These are phyloP conservation scores for Ogataea neopini DNA, from an alignment of 805 yeast species.

Conservation along the genomic window DNA sequence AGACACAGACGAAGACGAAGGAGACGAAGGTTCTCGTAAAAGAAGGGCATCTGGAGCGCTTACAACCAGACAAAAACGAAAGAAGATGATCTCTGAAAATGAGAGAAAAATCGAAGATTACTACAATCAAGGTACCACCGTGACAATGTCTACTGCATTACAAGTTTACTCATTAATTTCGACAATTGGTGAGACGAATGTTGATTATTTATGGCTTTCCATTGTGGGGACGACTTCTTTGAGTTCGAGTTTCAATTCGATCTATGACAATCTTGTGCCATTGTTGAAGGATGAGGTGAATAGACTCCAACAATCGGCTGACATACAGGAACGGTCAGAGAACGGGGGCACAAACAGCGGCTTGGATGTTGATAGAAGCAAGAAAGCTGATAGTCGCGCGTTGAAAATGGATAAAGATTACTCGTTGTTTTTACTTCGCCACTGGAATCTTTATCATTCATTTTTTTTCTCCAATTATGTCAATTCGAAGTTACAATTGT, in stretches of 20 bases:
- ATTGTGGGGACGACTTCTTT: conserved; percentile 86
- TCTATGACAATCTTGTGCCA: conserved; percentile 72
- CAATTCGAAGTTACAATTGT: conserved; percentile 79
- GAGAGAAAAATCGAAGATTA: conserved; percentile 69
- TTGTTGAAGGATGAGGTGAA: conserved; percentile 79
- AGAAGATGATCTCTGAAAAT: conserved; percentile 41
- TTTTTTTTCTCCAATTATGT: conserved; percentile 90
- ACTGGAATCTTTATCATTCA: conserved; percentile 90
- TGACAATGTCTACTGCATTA: conserved; percentile 72
- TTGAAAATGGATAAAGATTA: conserved; percentile 80
- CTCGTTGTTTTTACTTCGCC: conserved; percentile 80
- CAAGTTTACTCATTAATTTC: conserved; percentile 80
- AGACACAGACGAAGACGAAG: conserved; percentile 36
- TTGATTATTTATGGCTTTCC: conserved; percentile 77
- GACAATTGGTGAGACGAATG: conserved; percentile 76
- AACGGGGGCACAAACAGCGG: neutral
- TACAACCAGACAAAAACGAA: conserved; percentile 41
- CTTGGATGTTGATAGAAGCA: conserved; percentile 26
- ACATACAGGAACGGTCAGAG: conserved; percentile 10
- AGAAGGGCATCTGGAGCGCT: conserved; percentile 24
- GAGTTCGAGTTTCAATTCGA: conserved; percentile 69
- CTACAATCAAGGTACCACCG: conserved; percentile 80
- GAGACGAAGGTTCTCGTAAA: conserved; percentile 18
- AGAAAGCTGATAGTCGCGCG: conserved; percentile 35
- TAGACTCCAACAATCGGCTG: conserved; percentile 51